These are phyloP conservation scores for Ceratocystis ficicola DNA, from an alignment of 2,329 filamentous ascomycete genomes.

Conservation along the genomic window DNA sequence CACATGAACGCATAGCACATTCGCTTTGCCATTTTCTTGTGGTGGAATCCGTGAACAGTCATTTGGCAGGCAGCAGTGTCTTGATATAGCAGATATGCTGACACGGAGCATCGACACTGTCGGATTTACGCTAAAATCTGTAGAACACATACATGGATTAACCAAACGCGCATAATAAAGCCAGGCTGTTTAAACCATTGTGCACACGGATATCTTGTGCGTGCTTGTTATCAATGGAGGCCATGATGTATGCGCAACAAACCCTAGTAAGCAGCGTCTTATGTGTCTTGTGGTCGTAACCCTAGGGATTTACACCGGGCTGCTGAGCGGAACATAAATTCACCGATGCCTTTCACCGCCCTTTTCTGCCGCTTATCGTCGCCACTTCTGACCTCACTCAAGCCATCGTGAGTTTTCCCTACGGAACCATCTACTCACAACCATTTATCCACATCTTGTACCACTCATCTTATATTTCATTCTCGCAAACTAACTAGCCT, in stretches of 20 bases:
- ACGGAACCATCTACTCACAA: background rate
- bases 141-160: too few relatives aligned
- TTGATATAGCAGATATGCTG: background rate
- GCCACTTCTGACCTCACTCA: background rate
- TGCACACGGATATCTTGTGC: too few relatives aligned
- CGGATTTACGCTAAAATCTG: too few relatives aligned
- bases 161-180: too few relatives aligned
- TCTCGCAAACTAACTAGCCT: background rate
- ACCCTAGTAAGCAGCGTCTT: background rate
- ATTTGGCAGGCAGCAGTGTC: background rate
- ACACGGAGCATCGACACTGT: too few relatives aligned
- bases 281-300: background rate
- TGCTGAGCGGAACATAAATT: background rate
- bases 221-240: too few relatives aligned
- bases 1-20: too few relatives aligned
- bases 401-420: background rate
- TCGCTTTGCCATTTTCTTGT: background rate
- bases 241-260: background rate
- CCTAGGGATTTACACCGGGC: background rate
- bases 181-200: too few relatives aligned
- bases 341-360: background rate
- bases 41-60: background rate
- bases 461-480: background rate
- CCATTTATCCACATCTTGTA: background rate
- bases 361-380: constrained; percentile 12